phyloP scores from a whole-genome alignment of 352 stramenopile species.

The Thalassiosira livingstoniorum region DNA sequence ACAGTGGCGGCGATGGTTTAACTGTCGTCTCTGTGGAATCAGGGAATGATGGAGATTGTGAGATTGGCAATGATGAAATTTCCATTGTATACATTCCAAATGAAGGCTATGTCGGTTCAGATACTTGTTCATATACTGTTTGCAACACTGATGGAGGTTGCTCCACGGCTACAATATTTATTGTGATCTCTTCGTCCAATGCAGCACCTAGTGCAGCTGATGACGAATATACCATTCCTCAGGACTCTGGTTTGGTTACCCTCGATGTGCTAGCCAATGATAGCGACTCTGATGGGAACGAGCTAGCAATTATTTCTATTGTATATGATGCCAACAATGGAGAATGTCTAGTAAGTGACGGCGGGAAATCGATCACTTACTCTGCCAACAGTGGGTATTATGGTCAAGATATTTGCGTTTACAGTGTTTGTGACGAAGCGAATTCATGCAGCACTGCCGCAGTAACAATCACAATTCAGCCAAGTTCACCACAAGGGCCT shows the following conservation, averaged over 20 bases:
- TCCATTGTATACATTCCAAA: neutral
- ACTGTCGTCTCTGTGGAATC: neutral
- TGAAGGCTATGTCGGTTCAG: neutral
- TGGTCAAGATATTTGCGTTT: slow-evolving; percentile 19
- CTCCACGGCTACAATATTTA: neutral
- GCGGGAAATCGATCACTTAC: neutral
- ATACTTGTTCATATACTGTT: slow-evolving; percentile 1
- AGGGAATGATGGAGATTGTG: neutral
- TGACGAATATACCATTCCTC: slow-evolving; percentile 3
- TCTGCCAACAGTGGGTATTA: neutral
- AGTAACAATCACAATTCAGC: slow-evolving; percentile 5
- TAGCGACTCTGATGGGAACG: neutral
- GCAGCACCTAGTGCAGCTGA: neutral
- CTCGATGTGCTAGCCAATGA: slow-evolving; percentile 15
- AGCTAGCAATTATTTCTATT: neutral
- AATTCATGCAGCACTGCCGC: neutral
- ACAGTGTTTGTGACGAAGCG: neutral
- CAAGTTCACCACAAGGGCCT: neutral
- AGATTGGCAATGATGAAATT: neutral
- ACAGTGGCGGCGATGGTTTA: neutral
- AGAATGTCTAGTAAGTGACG: slow-evolving; percentile 1
- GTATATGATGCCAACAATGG: slow-evolving; percentile 22
- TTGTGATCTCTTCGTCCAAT: neutral
- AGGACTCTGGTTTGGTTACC: slow-evolving; percentile 8
- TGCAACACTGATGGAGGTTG: neutral